These are phyloP conservation scores for Arabidopsis hybrid DNA, from an alignment of 441 rosid genomes.

Conservation along the genomic window DNA sequence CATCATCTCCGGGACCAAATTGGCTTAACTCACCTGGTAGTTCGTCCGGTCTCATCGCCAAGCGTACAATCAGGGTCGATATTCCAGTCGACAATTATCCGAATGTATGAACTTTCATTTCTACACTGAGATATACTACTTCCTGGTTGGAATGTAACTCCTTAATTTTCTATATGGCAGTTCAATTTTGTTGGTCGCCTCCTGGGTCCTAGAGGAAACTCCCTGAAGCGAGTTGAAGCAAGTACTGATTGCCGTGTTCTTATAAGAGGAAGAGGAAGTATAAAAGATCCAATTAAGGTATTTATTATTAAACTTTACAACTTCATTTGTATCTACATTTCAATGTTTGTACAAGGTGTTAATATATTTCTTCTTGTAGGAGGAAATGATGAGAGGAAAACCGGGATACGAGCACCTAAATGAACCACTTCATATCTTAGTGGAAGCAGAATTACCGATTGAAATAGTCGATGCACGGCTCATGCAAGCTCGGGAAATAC, in stretches of 20 bases:
- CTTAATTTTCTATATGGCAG: slow-evolving; percentile 51
- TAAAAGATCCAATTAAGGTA: slow-evolving; percentile 93
- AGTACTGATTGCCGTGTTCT: slow-evolving; percentile 95
- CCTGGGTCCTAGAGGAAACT: slow-evolving; percentile 97
- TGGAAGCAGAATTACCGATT: slow-evolving; percentile 94
- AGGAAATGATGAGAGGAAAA: slow-evolving; percentile 97
- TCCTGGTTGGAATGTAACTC: slow-evolving; percentile 31
- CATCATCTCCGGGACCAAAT: slow-evolving; percentile 71
- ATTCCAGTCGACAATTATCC: slow-evolving; percentile 90
- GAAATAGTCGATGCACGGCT: slow-evolving; percentile 90
- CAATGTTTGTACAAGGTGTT: not conserved
- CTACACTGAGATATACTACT: not conserved
- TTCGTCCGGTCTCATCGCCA: slow-evolving; percentile 87
- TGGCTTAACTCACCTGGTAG: slow-evolving; percentile 84
- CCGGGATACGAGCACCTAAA: slow-evolving; percentile 97
- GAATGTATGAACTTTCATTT: slow-evolving; percentile 59
- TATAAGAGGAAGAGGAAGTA: slow-evolving; percentile 97
- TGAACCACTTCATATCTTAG: slow-evolving; percentile 93
- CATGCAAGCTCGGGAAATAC: slow-evolving; percentile 94
- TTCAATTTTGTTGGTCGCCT: slow-evolving; percentile 98
- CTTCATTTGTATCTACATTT: slow-evolving; percentile 2
- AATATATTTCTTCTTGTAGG: slow-evolving; percentile 56
- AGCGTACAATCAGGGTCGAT: slow-evolving; percentile 92
- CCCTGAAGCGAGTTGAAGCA: slow-evolving; percentile 96
- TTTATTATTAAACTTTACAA: slow-evolving; percentile 5